Evolutionary conservation across 352 stramenopile genomes (phyloP).

Genomic region (Pythium diclinum): DNA sequence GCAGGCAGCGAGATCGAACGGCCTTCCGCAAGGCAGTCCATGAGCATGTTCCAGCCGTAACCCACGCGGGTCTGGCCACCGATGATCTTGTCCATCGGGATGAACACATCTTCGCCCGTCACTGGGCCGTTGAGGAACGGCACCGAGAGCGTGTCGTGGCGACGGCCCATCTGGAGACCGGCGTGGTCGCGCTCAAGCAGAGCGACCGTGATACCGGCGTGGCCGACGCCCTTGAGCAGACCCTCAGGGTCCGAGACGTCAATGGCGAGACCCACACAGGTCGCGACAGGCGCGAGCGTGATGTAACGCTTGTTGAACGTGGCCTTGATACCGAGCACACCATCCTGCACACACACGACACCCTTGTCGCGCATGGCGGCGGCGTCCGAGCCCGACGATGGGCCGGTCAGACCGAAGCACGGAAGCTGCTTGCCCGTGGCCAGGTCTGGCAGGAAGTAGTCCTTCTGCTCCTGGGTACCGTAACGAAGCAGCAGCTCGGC

Average conservation of each 20-base stretch:
- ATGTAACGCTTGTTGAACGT: slow-evolving; percentile 99
- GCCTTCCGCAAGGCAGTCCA: slow-evolving; percentile 97
- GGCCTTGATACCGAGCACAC: slow-evolving; percentile 94
- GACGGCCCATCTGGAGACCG: slow-evolving; percentile 93
- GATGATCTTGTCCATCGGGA: slow-evolving; percentile 97
- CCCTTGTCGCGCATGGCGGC: slow-evolving; percentile 94
- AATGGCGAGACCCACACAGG: slow-evolving; percentile 96
- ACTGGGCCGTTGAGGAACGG: slow-evolving; percentile 99
- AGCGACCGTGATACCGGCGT: slow-evolving; percentile 95
- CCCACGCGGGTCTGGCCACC: slow-evolving; percentile 95
- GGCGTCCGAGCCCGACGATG: slow-evolving; percentile 93
- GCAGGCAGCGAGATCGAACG: slow-evolving; percentile 96
- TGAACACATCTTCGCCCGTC: slow-evolving; percentile 96
- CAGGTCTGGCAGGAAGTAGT: slow-evolving; percentile 93
- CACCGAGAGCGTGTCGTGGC: slow-evolving; percentile 94
- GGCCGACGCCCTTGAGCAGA: slow-evolving; percentile 91
- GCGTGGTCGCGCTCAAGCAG: slow-evolving; percentile 94
- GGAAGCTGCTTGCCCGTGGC: slow-evolving; percentile 94
- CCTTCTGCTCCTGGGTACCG: slow-evolving; percentile 94
- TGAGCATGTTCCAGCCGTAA: slow-evolving; percentile 99
- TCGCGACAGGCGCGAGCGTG: slow-evolving; percentile 96
- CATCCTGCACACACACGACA: slow-evolving; percentile 91
- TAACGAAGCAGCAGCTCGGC: slow-evolving; percentile 96
- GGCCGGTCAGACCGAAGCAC: slow-evolving; percentile 96
- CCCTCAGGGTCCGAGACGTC: slow-evolving; percentile 95